Conservation (phyloP, 2,329 filamentous ascomycete genomes). For the Aspergillus terreus region DNA sequence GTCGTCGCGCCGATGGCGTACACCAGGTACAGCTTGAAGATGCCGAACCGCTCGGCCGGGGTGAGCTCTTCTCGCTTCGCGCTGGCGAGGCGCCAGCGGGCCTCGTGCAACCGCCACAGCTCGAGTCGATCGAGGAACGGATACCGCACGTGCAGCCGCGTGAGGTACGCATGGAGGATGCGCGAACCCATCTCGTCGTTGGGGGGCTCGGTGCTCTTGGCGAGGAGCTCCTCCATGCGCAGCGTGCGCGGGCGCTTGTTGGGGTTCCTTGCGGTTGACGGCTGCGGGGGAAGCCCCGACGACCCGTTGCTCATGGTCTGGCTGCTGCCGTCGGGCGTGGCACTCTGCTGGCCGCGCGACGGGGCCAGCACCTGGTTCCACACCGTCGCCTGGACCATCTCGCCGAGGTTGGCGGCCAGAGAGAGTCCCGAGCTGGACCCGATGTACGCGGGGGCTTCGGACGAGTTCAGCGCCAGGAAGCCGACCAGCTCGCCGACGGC, state of each 20-base stretch:
- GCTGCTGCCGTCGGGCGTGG: conserved; percentile 13
- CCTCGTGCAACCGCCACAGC: conserved; percentile 43
- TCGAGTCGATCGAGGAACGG: conserved; percentile 48
- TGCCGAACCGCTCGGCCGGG: conserved; percentile 40
- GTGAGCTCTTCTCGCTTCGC: conserved; percentile 33
- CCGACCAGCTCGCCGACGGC: conserved; percentile 46
- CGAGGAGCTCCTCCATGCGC: conserved; percentile 41
- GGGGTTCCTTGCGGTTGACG: conserved; percentile 9
- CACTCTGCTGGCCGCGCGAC: conserved; percentile 16
- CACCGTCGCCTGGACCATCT: conserved; percentile 53
- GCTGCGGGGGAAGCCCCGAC: conserved; percentile 14
- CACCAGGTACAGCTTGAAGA: conserved; percentile 52
- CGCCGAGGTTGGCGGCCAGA: conserved; percentile 48
- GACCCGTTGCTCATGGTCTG: conserved; percentile 2
- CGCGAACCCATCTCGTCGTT: conserved; percentile 44
- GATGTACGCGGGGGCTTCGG: conserved; percentile 48
- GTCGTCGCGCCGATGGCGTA: conserved; percentile 52
- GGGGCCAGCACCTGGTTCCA: conserved; percentile 49
- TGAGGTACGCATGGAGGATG: conserved; percentile 46
- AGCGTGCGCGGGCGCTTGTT: conserved; percentile 26
- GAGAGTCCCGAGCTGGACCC: conserved; percentile 49
- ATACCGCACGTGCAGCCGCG: conserved; percentile 47
- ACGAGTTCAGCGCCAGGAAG: conserved; percentile 44
- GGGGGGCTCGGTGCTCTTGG: conserved; percentile 44
- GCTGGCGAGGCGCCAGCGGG: conserved; percentile 37